Evolutionary conservation across 225 moss, liverwort and hornwort species (phyloP).

Genomic region (Physcomitrium patens): DNA sequence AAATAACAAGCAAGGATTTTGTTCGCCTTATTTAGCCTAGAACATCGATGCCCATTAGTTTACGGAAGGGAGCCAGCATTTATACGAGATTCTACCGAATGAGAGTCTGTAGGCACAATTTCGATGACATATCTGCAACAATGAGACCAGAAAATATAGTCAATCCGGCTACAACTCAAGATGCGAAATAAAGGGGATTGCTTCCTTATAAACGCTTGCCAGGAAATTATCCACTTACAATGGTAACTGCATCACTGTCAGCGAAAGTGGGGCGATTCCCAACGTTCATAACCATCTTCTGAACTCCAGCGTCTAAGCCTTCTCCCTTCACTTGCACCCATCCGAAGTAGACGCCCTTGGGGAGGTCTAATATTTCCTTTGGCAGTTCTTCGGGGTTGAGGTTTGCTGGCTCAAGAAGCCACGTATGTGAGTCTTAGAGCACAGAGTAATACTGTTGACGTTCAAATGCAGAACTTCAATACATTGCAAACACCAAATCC

Average conservation of each 20-base stretch:
- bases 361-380: conserved; percentile 55
- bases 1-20: conserved; percentile 1
- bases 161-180: no score
- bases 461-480: not conserved
- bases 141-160: no score
- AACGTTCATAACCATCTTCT: conserved; percentile 94
- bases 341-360: conserved; percentile 93
- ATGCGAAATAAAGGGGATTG: no score
- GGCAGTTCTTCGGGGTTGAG: conserved; percentile 68
- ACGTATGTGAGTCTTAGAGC: conserved; percentile 10
- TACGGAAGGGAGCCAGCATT: no score
- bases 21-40: no score
- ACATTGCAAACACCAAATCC: not conserved
- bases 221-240: conserved; percentile 46
- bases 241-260: conserved; percentile 59
- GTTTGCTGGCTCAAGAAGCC: conserved; percentile 62
- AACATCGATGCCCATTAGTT: no score
- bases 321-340: conserved; percentile 71
- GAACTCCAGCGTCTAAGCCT: conserved; percentile 59
- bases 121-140: no score
- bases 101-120: no score
- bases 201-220: not conserved
- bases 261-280: conserved; percentile 86
- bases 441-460: not conserved
- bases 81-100: no score